Evolutionary conservation across 441 rosid species (phyloP).

Genomic region (Capsella rubella): DNA sequence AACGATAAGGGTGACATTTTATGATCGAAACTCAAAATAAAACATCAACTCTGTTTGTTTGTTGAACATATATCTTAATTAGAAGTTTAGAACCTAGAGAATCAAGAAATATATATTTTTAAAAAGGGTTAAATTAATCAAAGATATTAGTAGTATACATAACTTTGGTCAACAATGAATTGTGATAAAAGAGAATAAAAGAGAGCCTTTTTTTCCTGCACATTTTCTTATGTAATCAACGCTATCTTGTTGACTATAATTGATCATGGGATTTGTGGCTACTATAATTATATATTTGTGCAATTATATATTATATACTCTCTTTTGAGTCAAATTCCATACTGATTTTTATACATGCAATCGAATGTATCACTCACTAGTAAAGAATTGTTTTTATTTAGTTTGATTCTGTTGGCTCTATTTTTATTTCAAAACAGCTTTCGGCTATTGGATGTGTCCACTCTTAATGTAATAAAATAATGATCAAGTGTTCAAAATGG

Average conservation of each 20-base stretch:
- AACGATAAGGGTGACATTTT: no score
- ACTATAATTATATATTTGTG: background rate
- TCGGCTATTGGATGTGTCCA: constrained; percentile 41
- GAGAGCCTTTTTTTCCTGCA: background rate
- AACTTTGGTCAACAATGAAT: background rate
- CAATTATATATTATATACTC: background rate
- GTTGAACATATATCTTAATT: no score
- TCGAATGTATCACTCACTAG: background rate
- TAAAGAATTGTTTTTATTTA: constrained; percentile 1
- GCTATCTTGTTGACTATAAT: constrained; percentile 13
- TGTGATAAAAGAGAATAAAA: background rate
- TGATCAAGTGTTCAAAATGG: constrained; percentile 4
- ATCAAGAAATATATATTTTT: no score
- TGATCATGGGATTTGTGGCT: constrained; percentile 16
- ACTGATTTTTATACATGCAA: background rate
- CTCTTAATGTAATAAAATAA: constrained; percentile 9
- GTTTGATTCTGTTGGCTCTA: constrained; percentile 7
- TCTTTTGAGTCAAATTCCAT: constrained; percentile 21
- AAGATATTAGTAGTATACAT: no score
- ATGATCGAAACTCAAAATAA: no score
- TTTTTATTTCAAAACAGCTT: constrained; percentile 18
- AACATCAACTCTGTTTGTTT: no score
- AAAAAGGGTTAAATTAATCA: no score
- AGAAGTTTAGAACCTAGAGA: no score
- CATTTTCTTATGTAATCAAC: constrained; percentile 7